Base-by-base conservation (phyloP, 1,284 basidiomycete species). In the Agroathelia rolfsii region DNA sequence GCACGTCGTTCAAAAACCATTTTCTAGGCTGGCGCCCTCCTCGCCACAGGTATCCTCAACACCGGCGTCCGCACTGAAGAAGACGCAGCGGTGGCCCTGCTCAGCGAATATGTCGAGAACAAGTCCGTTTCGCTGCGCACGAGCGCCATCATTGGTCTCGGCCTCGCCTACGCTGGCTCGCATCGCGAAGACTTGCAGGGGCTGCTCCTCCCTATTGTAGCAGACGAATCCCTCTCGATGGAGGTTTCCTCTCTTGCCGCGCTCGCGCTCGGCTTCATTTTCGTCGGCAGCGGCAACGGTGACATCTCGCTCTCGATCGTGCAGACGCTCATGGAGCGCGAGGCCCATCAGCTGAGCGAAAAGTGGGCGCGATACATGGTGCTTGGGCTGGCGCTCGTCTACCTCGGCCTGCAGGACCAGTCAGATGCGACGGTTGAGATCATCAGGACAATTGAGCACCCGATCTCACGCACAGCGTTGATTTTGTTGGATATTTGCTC, bases 391-490 rank as follows among this genome's bases (percentile, higher is more conserved):
- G 94, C 87, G 9, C 62, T 99, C 41, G 68, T 98, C 33, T 97
- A 88, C 61, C 72, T 98, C 27, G 90, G 88, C 40, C 69, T 83
- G 32, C 87, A 94, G 60, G 92, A 95, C 48, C 77, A 76, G 4
- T 89, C 88, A 0, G 95, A 99, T 49, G 89, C 93, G 1, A 96
- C 93, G 3, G 76, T 97, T 39, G 90, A 94, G 57, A 92, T 92
- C 0, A 69, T 99, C 42, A 94, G 93, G 55, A 90, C 85, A 4
- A 93, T 98, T 41, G 86, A 94, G 35, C 90, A 97, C 51, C 86
- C 88, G 1, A 74, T 96, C 36, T 82, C 89, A 16, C 88, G 87
- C 50, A 88, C 89, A 32, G 86, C 90, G 1, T 84, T 89, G 46
- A 82, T 96, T 34, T 67, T 99, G 27, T 89, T 97, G 13, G 90